Evolutionary conservation across 352 stramenopile species (phyloP).

Genomic region (Aphanomyces euteiches): DNA sequence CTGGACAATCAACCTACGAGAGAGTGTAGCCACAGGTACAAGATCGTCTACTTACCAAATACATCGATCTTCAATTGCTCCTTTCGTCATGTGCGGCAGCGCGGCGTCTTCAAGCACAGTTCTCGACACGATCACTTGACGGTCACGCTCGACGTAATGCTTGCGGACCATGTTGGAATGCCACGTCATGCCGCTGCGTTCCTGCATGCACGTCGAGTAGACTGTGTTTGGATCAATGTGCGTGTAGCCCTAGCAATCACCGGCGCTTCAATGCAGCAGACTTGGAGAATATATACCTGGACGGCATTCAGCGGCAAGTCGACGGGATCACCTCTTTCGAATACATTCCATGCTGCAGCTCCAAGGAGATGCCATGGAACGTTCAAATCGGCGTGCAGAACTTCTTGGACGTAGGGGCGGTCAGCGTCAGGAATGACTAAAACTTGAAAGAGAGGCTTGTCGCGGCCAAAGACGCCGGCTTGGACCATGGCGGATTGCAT

Average conservation of each 20-base stretch:
- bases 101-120: neutral
- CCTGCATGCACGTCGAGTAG: neutral
- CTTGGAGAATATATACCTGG: neutral
- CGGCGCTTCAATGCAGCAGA: neutral
- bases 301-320: neutral
- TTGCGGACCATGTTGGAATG: slow-evolving; percentile 11
- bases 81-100: neutral
- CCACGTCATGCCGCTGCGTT: neutral
- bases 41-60: neutral
- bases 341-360: neutral
- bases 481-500: neutral
- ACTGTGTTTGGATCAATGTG: slow-evolving; percentile 4
- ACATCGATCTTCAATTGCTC: neutral
- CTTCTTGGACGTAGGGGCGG: neutral
- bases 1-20: neutral
- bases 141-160: neutral
- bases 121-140: neutral
- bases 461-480: neutral
- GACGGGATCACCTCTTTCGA: too few species aligned
- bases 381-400: neutral
- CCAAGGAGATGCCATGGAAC: neutral
- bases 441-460: neutral
- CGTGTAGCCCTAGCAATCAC: too few species aligned
- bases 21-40: neutral
- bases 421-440: neutral